These are phyloP conservation scores for Xylaria scruposa DNA, from an alignment of 495 filamentous ascomycete genomes.

Conservation along the genomic window DNA sequence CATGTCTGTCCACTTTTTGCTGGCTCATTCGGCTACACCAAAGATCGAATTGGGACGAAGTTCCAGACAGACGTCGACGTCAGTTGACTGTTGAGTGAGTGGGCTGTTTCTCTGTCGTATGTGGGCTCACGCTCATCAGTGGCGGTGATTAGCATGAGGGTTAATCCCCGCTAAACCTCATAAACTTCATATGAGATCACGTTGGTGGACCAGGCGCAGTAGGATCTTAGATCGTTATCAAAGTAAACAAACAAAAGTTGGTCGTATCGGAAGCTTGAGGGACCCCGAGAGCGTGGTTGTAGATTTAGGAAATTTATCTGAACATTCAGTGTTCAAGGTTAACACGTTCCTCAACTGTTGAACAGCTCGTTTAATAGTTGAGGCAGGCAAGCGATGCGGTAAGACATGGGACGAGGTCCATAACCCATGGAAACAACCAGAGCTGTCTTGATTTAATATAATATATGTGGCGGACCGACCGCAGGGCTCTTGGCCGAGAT, in stretches of 20 bases:
- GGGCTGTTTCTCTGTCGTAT: slow-evolving; percentile 24
- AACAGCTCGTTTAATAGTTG: neutral
- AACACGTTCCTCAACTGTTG: neutral
- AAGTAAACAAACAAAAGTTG: neutral
- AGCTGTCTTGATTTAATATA: slow-evolving; percentile 23
- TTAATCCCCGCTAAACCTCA: slow-evolving; percentile 13
- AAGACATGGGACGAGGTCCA: neutral
- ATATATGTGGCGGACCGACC: slow-evolving; percentile 2
- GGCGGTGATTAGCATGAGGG: slow-evolving; percentile 5
- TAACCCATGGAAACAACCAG: neutral
- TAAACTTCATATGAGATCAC: slow-evolving; percentile 18
- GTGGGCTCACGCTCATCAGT: slow-evolving; percentile 21
- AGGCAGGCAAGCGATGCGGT: slow-evolving; percentile 2
- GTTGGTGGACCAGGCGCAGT: slow-evolving; percentile 7
- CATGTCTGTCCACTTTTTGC: slow-evolving; percentile 25
- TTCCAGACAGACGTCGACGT: slow-evolving; percentile 14
- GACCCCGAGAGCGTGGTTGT: neutral
- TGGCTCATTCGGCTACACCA: neutral
- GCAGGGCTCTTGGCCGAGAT: slow-evolving; percentile 21
- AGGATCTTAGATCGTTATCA: neutral
- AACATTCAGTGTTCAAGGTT: neutral
- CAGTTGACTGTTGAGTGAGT: slow-evolving; percentile 21
- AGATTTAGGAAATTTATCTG: neutral
- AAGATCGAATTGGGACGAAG: slow-evolving; percentile 2
- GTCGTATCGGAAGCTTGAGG: neutral